Conservation (phyloP, 768 basidiomycete genomes). For the Psilocybe cyanescens region DNA sequence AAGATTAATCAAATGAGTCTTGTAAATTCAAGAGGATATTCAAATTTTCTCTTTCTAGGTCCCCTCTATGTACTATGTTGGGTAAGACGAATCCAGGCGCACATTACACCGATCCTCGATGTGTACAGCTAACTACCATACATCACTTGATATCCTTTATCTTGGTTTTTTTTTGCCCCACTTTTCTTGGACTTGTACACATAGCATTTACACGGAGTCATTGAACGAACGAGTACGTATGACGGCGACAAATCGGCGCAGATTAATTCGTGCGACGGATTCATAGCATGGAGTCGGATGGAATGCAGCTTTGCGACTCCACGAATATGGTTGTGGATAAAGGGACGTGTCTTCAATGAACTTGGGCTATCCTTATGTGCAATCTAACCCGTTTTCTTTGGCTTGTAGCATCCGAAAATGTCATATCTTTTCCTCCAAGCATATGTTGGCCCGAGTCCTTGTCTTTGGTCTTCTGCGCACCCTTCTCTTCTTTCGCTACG, state of each 20-base stretch:
- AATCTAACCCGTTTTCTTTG: constrained; percentile 19
- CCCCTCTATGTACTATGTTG: too few relatives aligned
- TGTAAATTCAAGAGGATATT: too few relatives aligned
- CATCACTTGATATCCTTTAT: background rate
- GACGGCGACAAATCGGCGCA: background rate
- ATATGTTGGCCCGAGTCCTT: background rate
- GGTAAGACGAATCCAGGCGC: too few relatives aligned
- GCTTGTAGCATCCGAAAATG: constrained; percentile 14
- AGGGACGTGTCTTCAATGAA: constrained; percentile 4
- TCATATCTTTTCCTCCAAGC: background rate
- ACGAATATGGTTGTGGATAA: constrained; percentile 18
- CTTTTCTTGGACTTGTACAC: background rate
- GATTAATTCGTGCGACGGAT: background rate
- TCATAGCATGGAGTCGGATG: constrained; percentile 16
- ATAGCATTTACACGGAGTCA: background rate
- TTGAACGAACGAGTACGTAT: background rate
- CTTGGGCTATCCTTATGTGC: constrained; percentile 3
- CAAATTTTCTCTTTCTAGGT: too few relatives aligned
- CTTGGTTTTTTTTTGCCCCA: background rate
- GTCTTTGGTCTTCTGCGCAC: background rate
- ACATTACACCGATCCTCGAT: too few relatives aligned
- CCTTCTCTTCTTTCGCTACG: background rate
- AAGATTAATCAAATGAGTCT: too few relatives aligned
- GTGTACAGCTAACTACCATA: background rate
- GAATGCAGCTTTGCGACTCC: constrained; percentile 16